Evolutionary conservation across 306 rosid species (phyloP).

Genomic region (Gillenia trifoliata): DNA sequence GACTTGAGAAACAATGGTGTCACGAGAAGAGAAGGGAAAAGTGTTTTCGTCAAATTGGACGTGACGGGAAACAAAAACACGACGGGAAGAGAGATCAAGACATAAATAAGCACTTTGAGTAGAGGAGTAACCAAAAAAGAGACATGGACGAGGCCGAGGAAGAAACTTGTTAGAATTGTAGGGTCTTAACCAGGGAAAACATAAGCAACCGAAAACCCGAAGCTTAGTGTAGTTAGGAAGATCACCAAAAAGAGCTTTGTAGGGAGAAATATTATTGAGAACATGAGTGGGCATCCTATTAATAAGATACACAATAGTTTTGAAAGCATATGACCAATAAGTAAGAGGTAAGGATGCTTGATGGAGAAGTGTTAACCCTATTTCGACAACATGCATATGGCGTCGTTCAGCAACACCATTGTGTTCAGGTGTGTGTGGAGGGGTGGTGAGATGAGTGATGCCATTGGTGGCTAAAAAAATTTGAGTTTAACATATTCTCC

Average conservation of each 20-base stretch:
- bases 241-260: neutral
- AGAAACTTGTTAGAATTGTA: no score
- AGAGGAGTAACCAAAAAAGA: no score
- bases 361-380: neutral
- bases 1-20: no score
- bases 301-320: neutral
- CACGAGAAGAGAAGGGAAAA: no score
- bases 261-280: neutral
- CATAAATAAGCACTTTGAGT: no score
- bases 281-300: neutral
- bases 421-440: neutral
- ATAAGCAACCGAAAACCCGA: neutral
- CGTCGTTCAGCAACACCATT: neutral
- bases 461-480: neutral
- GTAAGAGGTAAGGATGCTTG: neutral
- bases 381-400: neutral
- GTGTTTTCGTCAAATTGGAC: no score
- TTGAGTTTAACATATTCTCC: no score
- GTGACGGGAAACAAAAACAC: no score
- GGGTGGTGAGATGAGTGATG: neutral
- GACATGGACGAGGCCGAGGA: no score
- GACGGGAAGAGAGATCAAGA: no score
- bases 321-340: neutral
- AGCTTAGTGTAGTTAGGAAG: neutral
- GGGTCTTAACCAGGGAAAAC: no score